A percentile compares a stretch with the other conserved stretches of the same genome.
phyloP scores from a whole-genome alignment of 805 yeast species.

The Scheffersomyces amazonensis region DNA sequence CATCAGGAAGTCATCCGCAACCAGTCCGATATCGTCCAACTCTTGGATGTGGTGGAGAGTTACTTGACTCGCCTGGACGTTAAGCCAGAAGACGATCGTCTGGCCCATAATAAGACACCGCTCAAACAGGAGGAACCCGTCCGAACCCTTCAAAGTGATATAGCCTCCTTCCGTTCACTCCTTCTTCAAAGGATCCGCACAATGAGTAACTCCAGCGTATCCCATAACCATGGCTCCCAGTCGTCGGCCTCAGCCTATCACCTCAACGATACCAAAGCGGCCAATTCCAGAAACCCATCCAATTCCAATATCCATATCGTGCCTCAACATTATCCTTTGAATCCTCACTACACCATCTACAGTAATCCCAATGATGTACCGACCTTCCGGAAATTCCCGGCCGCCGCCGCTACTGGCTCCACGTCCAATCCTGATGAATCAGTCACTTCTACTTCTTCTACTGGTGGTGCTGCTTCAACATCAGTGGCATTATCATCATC shows the following conservation, averaged over 20 bases:
- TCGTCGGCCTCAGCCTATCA: conserved; percentile 10
- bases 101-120: not conserved
- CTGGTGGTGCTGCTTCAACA: not conserved
- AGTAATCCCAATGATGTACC: conserved; percentile 11
- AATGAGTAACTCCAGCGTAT: conserved; percentile 3
- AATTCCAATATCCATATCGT: conserved; percentile 16
- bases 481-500: conserved; percentile 1
- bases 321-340: conserved; percentile 35
- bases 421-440: not conserved
- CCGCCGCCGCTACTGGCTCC: not conserved
- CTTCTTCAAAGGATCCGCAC: not conserved
- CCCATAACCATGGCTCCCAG: not conserved
- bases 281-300: conserved; percentile 11
- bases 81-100: not conserved
- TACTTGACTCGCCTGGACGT: no score
- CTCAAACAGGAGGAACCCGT: no score
- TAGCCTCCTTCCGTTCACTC: not conserved
- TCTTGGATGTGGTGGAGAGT: conserved; percentile 46
- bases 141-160: conserved; percentile 1
- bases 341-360: conserved; percentile 33
- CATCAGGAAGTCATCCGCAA: conserved; percentile 46
- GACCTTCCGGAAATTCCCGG: conserved; percentile 7
- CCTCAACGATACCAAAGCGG: conserved; percentile 4
- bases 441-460: not conserved
- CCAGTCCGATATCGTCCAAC: conserved; percentile 50